Percentiles rank a stretch among this genome's conserved stretches.
Evolutionary conservation across 2,329 filamentous ascomycete genomes (phyloP).

Genomic region (Alternaria sp.): DNA sequence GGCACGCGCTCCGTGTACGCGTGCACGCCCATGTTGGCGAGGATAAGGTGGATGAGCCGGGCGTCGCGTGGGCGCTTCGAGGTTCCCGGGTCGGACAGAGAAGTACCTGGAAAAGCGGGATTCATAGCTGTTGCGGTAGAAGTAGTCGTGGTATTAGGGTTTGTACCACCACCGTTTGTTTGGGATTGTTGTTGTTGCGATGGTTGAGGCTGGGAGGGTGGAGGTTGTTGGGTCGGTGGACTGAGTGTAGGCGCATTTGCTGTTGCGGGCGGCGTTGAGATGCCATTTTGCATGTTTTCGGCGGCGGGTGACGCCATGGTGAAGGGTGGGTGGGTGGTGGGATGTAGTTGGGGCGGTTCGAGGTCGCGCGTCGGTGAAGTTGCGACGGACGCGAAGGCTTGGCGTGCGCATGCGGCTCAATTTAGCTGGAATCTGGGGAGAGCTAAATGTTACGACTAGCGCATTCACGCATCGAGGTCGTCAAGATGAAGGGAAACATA

Average conservation of each 20-base stretch:
- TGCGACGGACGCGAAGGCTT: slow-evolving; percentile 1
- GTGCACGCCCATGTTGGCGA: slow-evolving; percentile 80
- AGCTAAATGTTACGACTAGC: not conserved
- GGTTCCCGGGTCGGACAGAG: slow-evolving; percentile 43
- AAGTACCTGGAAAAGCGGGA: slow-evolving; percentile 44
- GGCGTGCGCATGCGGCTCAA: not conserved
- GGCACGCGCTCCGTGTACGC: slow-evolving; percentile 85
- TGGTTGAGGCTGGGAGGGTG: not conserved
- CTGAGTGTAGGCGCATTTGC: slow-evolving; percentile 42
- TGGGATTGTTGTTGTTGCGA: slow-evolving; percentile 15
- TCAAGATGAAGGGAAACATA: not conserved
- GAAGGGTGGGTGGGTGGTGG: slow-evolving; percentile 5
- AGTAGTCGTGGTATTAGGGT: not conserved
- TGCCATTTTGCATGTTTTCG: slow-evolving; percentile 48
- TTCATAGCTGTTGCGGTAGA: slow-evolving; percentile 10
- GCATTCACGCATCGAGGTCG: not conserved
- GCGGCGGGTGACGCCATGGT: slow-evolving; percentile 51
- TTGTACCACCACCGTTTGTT: slow-evolving; percentile 33
- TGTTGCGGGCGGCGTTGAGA: slow-evolving; percentile 51
- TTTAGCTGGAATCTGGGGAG: not conserved
- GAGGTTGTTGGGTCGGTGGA: slow-evolving; percentile 34
- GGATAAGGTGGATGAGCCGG: slow-evolving; percentile 80
- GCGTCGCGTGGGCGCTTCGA: slow-evolving; percentile 75
- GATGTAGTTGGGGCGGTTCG: not conserved
- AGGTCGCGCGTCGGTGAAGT: slow-evolving; percentile 5